These are phyloP conservation scores for Exidia glandulosa DNA, from an alignment of 768 basidiomycete genomes.

Conservation along the genomic window DNA sequence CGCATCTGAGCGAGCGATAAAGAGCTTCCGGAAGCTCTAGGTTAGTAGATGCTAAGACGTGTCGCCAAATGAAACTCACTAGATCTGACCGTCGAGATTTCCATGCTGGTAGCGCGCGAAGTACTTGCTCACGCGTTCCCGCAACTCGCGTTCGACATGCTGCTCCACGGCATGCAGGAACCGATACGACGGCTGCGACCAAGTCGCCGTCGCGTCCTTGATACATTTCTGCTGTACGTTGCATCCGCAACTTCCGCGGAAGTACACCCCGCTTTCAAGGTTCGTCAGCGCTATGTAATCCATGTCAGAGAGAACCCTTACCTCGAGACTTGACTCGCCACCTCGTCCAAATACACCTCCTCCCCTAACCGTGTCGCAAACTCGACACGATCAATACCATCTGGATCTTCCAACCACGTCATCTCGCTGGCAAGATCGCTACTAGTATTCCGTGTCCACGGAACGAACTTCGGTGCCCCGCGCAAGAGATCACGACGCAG, in stretches of 20 bases:
- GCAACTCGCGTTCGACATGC: not conserved
- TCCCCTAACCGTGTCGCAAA: not conserved
- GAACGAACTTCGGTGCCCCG: not conserved
- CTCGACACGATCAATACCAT: not conserved
- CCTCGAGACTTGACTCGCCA: not conserved
- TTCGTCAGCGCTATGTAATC: not conserved
- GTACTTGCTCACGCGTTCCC: not conserved
- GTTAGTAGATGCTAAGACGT: not conserved
- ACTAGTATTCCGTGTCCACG: not conserved
- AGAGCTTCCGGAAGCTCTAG: not conserved
- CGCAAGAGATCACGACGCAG: not conserved
- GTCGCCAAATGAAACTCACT: not conserved
- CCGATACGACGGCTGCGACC: not conserved
- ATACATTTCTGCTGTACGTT: not conserved
- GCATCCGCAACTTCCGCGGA: not conserved
- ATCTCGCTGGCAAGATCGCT: not conserved
- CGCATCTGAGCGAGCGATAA: not conserved
- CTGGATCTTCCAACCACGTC: not conserved
- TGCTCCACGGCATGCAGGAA: not conserved
- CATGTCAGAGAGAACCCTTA: not conserved
- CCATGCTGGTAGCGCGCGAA: not conserved
- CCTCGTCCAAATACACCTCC: not conserved
- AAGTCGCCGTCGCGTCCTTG: not conserved
- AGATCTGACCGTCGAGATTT: not conserved
- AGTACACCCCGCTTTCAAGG: not conserved